A percentile compares a stretch with the other conserved stretches of the same genome.
phyloP scores from a whole-genome alignment of 2,329 filamentous ascomycete species.

The Ampelomyces quisqualis region DNA sequence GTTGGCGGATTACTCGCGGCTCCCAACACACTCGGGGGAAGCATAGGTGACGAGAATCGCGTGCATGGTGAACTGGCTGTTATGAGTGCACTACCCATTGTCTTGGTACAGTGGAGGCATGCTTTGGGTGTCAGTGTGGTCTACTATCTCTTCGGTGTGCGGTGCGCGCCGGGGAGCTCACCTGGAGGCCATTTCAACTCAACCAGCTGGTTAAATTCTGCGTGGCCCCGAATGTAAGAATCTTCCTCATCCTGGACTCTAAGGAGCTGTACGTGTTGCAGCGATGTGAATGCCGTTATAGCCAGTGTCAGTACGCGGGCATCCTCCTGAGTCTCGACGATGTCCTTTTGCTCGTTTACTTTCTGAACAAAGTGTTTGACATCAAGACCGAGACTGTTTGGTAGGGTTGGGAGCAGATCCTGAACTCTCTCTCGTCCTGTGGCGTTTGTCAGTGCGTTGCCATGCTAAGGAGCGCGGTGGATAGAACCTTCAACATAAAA shows the following conservation, averaged over 20 bases:
- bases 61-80: slow-evolving; percentile 58
- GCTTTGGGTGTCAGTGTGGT: slow-evolving; percentile 40
- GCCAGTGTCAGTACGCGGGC: slow-evolving; percentile 55
- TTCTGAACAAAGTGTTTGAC: slow-evolving; percentile 49
- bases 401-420: slow-evolving; percentile 43
- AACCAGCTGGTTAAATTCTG: slow-evolving; percentile 49
- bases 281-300: slow-evolving; percentile 58
- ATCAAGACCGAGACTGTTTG: slow-evolving; percentile 42
- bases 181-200: slow-evolving; percentile 59
- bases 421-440: slow-evolving; percentile 45
- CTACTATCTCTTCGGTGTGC: too few relatives aligned
- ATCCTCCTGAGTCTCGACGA: slow-evolving; percentile 56
- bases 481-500: slow-evolving; percentile 56
- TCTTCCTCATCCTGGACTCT: slow-evolving; percentile 62
- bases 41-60: slow-evolving; percentile 63
- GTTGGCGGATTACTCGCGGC: slow-evolving; percentile 52
- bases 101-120: slow-evolving; percentile 62
- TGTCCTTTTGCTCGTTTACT: slow-evolving; percentile 52
- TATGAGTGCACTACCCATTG: slow-evolving; percentile 59
- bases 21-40: slow-evolving; percentile 59
- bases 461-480: background rate
- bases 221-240: slow-evolving; percentile 53
- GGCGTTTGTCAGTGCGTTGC: slow-evolving; percentile 23
- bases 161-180: background rate
- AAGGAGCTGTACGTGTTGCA: slow-evolving; percentile 66